Base-by-base conservation (phyloP, 2,329 filamentous ascomycete species). In the Colletotrichum sp. region DNA sequence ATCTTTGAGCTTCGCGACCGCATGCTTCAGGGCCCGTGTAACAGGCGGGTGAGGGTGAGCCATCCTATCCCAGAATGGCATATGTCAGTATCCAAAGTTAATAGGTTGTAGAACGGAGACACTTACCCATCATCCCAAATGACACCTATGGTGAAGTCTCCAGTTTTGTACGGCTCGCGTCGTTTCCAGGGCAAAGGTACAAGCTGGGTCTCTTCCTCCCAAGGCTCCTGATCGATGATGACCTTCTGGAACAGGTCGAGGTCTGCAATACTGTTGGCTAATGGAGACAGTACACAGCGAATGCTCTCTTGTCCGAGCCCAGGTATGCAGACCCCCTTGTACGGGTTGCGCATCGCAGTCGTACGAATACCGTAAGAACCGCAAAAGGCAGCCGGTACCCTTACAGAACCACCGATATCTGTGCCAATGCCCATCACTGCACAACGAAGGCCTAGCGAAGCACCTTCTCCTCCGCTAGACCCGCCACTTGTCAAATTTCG, bases 381-480 rank as follows among this genome's bases (percentile, higher is more conserved):
- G 32, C 84, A 86, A 74, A 87, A 87, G 0, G 84, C 84, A 1
- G 87, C 86, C 0, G 87, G 87, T 5, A 82, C 81, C 9, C 87
- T 82, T 30, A 89, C 84, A 8, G 85, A 87, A 5, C 87, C 87
- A 0, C 86, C 87, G 18, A 88, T 87, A 71, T 89, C 87, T 7
- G 85, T 86, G 3, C 87, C 87, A 24, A 89, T 79, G 6, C 86
- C 86, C 34, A 88, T 75, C 2, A 82, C 81, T 6, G 85, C 84
- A 36, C 85, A 86, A 56, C 82, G 81, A 34, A 87, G 84, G 3
- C 84, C 84, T 55, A 85, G 80, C 4, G 85, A 83, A 8, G 84
- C 85, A 3, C 85, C 85, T 67, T 88, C 86, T 10, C 85, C 86
- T 6, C 86, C 86, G 4, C 84, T 86, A 0, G 85, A 86, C 2